Evolutionary conservation across 1,139 yeast species (phyloP).

Genomic region (Lodderomyces pseudojiufengensis): DNA sequence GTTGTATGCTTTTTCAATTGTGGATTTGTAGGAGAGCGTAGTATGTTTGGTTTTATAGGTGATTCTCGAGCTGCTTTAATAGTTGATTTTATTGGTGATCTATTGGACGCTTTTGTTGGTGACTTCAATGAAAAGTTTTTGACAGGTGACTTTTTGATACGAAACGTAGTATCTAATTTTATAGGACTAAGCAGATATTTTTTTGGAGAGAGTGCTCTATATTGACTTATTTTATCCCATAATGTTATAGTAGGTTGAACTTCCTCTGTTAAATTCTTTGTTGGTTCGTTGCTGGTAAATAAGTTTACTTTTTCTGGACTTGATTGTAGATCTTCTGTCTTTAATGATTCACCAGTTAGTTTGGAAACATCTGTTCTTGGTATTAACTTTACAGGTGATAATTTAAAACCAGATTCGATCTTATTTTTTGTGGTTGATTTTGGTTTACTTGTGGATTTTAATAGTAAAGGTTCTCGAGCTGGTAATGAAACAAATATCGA

Average conservation of each 20-base stretch:
- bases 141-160: neutral
- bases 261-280: conserved; percentile 2
- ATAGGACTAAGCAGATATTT: neutral
- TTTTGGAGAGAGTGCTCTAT: conserved; percentile 11
- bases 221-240: conserved; percentile 9
- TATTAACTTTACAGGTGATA: conserved; percentile 13
- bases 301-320: neutral
- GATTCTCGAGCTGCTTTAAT: neutral
- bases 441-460: conserved; percentile 18
- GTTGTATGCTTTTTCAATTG: neutral
- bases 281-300: neutral
- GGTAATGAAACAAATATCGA: conserved; percentile 41
- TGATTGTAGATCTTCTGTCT: neutral
- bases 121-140: neutral
- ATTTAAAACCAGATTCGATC: conserved; percentile 6
- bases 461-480: conserved; percentile 36
- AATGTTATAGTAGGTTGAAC: conserved; percentile 2
- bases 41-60: conserved; percentile 1
- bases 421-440: conserved; percentile 7
- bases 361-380: neutral
- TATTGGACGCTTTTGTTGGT: neutral
- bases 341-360: neutral
- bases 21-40: neutral
- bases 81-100: conserved; percentile 1
- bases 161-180: too few relatives aligned